Base-by-base conservation (phyloP, 192 early-diverging fungal genomes). In the Oehlia diaphana region DNA sequence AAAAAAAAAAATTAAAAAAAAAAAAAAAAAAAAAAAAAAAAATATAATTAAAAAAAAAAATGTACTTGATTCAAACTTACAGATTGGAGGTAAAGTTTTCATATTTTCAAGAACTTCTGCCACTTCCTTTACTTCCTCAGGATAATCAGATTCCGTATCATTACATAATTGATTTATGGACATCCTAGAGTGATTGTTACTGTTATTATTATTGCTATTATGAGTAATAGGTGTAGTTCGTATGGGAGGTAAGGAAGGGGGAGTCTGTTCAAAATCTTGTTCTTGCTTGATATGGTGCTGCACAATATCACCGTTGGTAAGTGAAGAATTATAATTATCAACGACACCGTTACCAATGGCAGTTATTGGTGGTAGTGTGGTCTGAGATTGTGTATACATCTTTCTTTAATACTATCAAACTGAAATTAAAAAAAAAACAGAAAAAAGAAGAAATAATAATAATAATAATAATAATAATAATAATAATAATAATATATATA, bases 111-210 rank as follows among this genome's bases (percentile, higher is more conserved):
- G 35, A 14, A 64, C 75, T n/a, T 9, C 63, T 65, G 63, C 75
- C 1, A 53, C 75, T 16, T 44, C 75, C 21, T 44, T 62, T n/a
- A 76, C 37, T 64, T 76, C 75, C 12, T 76, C 75, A 16, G 28
- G 21, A 73, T 37, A 28, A 49, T 19, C 44, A 10, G 35, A 4
- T 28, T 26, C 28, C 1, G 72, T 47, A 7, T 73, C 28, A 64
- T 64, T 76, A 42, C 58, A 62, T 35, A 76, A 76, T 16, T 76
- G 53, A 23, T 64, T 76, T 64, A 76, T 76, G 23, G 75, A 76
- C 75, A 76, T 76, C 39, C 75, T 76, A 9, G 75, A 76, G 21
- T 76, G 19, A 64, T 73, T 73, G 21, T 12, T 50, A 33, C 7
- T 61, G 12, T 66, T 28, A 14, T 31, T 75, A n/a, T 76, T 9